phyloP scores from a whole-genome alignment of 441 rosid species.

The Codiaeum variegatum region DNA sequence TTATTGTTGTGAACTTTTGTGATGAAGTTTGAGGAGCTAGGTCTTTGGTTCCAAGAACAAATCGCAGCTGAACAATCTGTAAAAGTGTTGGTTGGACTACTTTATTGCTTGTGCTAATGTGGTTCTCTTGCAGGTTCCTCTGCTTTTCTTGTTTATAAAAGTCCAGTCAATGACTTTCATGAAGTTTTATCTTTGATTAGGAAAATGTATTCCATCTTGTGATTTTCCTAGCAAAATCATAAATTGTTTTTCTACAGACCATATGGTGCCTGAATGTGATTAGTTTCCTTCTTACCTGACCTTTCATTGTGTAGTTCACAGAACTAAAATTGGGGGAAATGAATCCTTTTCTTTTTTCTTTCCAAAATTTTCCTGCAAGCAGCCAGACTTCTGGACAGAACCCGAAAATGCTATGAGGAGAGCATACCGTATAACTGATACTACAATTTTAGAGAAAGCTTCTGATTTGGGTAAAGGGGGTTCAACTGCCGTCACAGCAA shows the following conservation, averaged over 20 bases:
- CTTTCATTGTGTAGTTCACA: not conserved
- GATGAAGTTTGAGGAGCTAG: not conserved
- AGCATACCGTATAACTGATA: slow-evolving; percentile 66
- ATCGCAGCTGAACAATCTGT: not conserved
- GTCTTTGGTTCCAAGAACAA: not conserved
- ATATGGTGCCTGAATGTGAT: not conserved
- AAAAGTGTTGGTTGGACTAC: not conserved
- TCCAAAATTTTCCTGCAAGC: slow-evolving; percentile 13
- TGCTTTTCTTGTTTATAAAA: not conserved
- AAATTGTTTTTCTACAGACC: not conserved
- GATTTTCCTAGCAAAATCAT: not conserved
- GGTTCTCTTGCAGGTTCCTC: not conserved
- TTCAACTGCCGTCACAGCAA: slow-evolving; percentile 91
- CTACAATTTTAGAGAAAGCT: slow-evolving; percentile 58
- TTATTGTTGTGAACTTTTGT: not conserved
- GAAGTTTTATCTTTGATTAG: not conserved
- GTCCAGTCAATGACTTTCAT: not conserved
- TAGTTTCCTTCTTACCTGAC: not conserved
- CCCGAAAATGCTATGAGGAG: slow-evolving; percentile 66
- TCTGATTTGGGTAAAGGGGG: slow-evolving; percentile 77
- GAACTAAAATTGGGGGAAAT: not conserved
- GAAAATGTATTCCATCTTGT: not conserved
- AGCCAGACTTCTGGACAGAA: slow-evolving; percentile 73
- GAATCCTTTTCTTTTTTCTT: not conserved
- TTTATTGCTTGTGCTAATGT: not conserved